Conservation (phyloP, 495 filamentous ascomycete genomes). For the Eremomyces bilateralis region DNA sequence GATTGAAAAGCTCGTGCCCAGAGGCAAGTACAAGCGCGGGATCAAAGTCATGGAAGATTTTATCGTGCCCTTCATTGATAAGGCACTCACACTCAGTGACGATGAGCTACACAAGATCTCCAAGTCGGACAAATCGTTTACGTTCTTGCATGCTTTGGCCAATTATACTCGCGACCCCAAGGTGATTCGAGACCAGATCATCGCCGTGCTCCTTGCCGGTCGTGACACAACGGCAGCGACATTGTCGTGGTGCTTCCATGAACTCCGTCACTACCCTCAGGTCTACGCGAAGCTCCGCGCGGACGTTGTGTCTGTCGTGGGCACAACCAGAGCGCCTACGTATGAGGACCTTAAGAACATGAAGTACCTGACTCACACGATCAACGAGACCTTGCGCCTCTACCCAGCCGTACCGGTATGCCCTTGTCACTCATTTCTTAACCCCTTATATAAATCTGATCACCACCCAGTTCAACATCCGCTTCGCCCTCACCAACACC, state of each 20-base stretch:
- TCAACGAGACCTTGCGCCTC: constrained; percentile 66
- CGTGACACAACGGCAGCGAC: constrained; percentile 28
- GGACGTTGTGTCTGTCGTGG: constrained; percentile 48
- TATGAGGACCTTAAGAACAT: constrained; percentile 20
- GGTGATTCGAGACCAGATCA: constrained; percentile 20
- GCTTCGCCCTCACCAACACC: constrained; percentile 50
- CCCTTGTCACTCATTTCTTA: too few relatives aligned
- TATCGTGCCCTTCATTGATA: constrained; percentile 29
- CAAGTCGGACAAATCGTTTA: constrained; percentile 21
- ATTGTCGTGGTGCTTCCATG: constrained; percentile 53
- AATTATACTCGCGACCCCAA: constrained; percentile 18
- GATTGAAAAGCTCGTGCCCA: constrained; percentile 22
- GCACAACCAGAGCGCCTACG: constrained; percentile 28
- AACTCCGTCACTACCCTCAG: constrained; percentile 47
- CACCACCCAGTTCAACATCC: constrained; percentile 59
- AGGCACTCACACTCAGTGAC: constrained; percentile 24
- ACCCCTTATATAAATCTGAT: too few relatives aligned
- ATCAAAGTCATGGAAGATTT: constrained; percentile 29
- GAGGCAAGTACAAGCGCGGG: constrained; percentile 8
- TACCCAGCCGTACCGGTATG: constrained; percentile 67
- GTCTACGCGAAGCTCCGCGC: constrained; percentile 41
- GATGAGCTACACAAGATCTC: constrained; percentile 27
- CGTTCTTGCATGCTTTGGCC: constrained; percentile 22
- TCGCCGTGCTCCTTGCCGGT: constrained; percentile 18
- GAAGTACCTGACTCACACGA: constrained; percentile 29